Base-by-base conservation (phyloP, 2,329 filamentous ascomycete genomes). In the Pezicula carpinea region DNA sequence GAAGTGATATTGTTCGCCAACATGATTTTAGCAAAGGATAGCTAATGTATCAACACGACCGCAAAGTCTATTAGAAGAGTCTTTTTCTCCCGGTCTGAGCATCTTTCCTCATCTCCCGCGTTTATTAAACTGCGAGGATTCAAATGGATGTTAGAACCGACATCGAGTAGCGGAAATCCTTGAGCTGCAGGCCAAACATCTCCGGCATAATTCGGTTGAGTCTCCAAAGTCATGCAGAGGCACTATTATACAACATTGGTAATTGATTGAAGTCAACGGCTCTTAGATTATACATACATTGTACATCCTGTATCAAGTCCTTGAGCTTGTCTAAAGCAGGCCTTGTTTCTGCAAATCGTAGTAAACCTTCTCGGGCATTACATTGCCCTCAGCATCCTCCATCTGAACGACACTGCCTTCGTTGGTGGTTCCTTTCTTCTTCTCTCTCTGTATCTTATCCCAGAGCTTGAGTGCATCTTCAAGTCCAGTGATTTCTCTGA, bases 311-410 rank as follows among this genome's bases (percentile, higher is more conserved):
- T 26, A 11, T n/a, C 6, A 22, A 15, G 10, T 34, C 22, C 31
- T 21, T 15, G 14, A 42, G 22, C 18, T 18, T 23, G 18, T 47
- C 47, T 63, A 93, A 55, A 95, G 70, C 62, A 96, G 74, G 29
- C 92, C 92, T 65, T 95, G 89, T 71, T 95, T 95, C 68, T 89
- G 87, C 68, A 97, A 70, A 76, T 99, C 93, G 56, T 91, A 84
- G 67, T 96, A 99, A 46, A 99, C 92, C 76, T 96, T 95, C 71
- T 96, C 90, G 0, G 95, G 93, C 93, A 99, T 99, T 48, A 99
- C 93, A 61, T 99, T 97, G 39, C 93, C 93, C 64, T 95, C 88
- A 0, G 82, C 87, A 66, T 99, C 93, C 74, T 99, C 93, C 93
- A 99, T 99, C 74, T 99, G 90, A 42, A 97, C 89, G 8, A 99